Percentiles rank a stretch among this genome's conserved stretches.
These are phyloP conservation scores for Vigna hirtella DNA, from an alignment of 306 rosid genomes.

Conservation along the genomic window DNA sequence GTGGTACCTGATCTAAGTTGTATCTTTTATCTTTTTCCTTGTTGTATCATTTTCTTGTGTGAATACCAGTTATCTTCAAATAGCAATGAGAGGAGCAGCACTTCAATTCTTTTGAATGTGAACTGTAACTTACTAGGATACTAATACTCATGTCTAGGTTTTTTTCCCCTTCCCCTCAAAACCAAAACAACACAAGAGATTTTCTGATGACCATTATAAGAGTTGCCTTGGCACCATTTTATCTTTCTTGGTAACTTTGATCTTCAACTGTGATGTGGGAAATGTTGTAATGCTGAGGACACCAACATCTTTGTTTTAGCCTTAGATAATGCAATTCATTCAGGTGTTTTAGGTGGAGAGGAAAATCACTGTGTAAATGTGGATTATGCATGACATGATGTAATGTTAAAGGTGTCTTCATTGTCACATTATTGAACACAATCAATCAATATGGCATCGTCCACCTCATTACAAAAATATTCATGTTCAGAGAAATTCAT, in stretches of 20 bases:
- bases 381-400: not conserved
- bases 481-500: not conserved
- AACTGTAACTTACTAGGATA: conserved; percentile 72
- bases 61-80: conserved; percentile 79
- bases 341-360: not conserved
- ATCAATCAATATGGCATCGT: not conserved
- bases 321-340: conserved; percentile 29
- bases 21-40: conserved; percentile 45
- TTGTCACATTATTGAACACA: not conserved
- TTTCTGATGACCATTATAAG: conserved; percentile 56
- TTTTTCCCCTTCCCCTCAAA: conserved; percentile 38
- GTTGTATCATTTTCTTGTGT: conserved; percentile 74
- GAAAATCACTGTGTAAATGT: not conserved
- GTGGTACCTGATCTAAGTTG: conserved; percentile 60
- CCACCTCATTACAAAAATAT: not conserved
- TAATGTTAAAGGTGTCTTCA: not conserved
- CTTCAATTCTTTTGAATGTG: conserved; percentile 77
- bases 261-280: conserved; percentile 42
- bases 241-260: conserved; percentile 35
- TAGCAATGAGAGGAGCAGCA: conserved; percentile 63
- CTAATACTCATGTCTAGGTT: conserved; percentile 71
- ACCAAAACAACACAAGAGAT: conserved; percentile 49
- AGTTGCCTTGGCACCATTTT: conserved; percentile 54
- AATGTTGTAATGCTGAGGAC: not conserved
- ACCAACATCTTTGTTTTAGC: conserved; percentile 1